Evolutionary conservation across 2,329 filamentous ascomycete genomes (phyloP).

Genomic region (Cladosporium phlei): DNA sequence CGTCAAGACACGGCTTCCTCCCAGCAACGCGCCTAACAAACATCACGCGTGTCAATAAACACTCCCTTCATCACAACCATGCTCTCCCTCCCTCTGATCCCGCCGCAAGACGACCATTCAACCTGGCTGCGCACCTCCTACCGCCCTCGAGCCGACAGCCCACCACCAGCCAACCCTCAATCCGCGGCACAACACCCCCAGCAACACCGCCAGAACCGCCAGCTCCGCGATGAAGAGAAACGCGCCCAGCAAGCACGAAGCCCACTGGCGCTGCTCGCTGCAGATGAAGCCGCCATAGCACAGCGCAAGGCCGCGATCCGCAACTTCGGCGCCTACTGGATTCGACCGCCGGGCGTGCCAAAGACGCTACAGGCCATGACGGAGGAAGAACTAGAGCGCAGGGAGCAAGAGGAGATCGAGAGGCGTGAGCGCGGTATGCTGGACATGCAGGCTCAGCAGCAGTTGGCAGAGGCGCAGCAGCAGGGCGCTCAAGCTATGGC

Average conservation of each 20-base stretch:
- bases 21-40: no score
- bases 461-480: conserved; percentile 52
- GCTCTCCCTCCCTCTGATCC: conserved; percentile 31
- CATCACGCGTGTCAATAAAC: conserved; percentile 6
- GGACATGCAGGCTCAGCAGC: conserved; percentile 61
- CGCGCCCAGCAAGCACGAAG: conserved; percentile 43
- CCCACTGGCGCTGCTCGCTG: conserved; percentile 62
- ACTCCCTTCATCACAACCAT: conserved; percentile 15
- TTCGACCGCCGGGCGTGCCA: conserved; percentile 77
- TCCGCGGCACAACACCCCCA: conserved; percentile 18
- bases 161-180: conserved; percentile 27
- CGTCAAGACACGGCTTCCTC: no score
- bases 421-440: conserved; percentile 65
- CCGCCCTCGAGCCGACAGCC: conserved; percentile 11
- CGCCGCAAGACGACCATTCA: conserved; percentile 27
- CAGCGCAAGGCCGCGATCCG: conserved; percentile 75
- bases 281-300: conserved; percentile 72
- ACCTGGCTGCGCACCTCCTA: conserved; percentile 3
- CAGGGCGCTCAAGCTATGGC: conserved; percentile 34
- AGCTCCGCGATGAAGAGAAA: conserved; percentile 31
- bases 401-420: conserved; percentile 75
- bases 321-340: conserved; percentile 84
- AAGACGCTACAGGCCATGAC: conserved; percentile 89
- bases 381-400: conserved; percentile 82
- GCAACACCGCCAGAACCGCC: conserved; percentile 19